Base-by-base conservation (phyloP, 2,329 filamentous ascomycete species). In the Botryotinia narcissicola region DNA sequence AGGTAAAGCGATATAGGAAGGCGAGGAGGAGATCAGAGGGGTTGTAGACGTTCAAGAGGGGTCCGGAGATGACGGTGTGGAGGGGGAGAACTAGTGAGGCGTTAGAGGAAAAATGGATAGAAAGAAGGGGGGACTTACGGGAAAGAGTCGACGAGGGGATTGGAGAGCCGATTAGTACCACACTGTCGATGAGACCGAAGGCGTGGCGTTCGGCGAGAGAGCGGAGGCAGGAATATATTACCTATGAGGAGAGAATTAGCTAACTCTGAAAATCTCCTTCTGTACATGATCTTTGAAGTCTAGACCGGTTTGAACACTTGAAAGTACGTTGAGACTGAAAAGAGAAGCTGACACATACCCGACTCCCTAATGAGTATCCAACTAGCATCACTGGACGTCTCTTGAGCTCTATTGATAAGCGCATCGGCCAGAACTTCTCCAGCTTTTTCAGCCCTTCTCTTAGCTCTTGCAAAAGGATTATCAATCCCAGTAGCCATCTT, bases 11-110 rank as follows among this genome's bases (percentile, higher is more conserved):
- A 81, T 95, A 97, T 57, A 98, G 85, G 81, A 98, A 97, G 0
- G 90, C 94, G 3, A 98, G 89, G 37, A 98, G 90, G 77, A 93
- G 94, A 81, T 98, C 95, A 64, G 93, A 93, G 70, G 92, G 90
- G 0, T 93, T 97, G 81, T 91, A 98, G 5, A 96, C 94, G 78
- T 98, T 98, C 79, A 98, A 87, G n/a, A 98, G 85, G 35, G 94
- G 89, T 0, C 95, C 94, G 59, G 90, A 87, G 6, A 97, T 93
- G 3, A 95, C 92, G 74, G 89, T 91, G 75, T 93, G 90, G 80
- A 97, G 87, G 9, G 89, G 86, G 42, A 92, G 86, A 95, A 95
- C 98, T 71, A 93, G 90, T 12, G 87, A 85, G 3, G 87, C 87
- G 35, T 92, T 88, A 1, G 92, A 90, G 0, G 95, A 93, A 4